Evolutionary conservation across 2,329 filamentous ascomycete genomes (phyloP), one percentile per base, ranked within the genome.

Genomic region (Uncinocarpus reesii): DNA sequence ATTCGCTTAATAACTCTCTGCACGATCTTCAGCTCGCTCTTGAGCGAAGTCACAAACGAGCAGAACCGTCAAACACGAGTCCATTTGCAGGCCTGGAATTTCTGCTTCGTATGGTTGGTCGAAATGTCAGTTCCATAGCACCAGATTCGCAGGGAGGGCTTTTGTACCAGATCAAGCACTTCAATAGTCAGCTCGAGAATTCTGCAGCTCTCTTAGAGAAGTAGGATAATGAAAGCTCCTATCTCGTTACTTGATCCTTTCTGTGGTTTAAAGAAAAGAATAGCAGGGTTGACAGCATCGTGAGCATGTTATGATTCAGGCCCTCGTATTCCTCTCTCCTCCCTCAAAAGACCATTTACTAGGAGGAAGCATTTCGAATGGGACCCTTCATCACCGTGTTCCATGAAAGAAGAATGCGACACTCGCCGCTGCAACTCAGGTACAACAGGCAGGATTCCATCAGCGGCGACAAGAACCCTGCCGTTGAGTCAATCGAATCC

Each of bases 121-220:
- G 65, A 38, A 59, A 64, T 32, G 67, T 71, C 23, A 71, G 69
- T 54, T 63, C 61, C 31, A 56, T 52, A 1, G 65, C 62, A 7
- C 62, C 64, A 18, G 63, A 64, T 18, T 58, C 62, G 11, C 60
- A 65, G 11, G 68, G 68, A 4, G 69, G 69, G 15, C 54, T 71
- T 5, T 53, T 72, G 43, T 58, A 63, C 38, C 67, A 64, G 48
- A 62, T 71, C 26, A 64, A 60, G 42, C 53, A 55, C 2, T 71
- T 72, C 53, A 72, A 72, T 54, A 60, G 60, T 23, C 65, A 68
- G 53, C 60, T 72, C 16, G 68, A 72, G 31, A 28, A 29, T 8
- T 15, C 46, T n/a, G 28, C 32, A 5, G 34, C 24, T 32, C 24
- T 34, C 2, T 34, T 24, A 15, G 28, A 43, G 11, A 3, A 34